Evolutionary conservation across 1,284 basidiomycete species (phyloP).

Genomic region (Cutaneotrichosporon sp.): DNA sequence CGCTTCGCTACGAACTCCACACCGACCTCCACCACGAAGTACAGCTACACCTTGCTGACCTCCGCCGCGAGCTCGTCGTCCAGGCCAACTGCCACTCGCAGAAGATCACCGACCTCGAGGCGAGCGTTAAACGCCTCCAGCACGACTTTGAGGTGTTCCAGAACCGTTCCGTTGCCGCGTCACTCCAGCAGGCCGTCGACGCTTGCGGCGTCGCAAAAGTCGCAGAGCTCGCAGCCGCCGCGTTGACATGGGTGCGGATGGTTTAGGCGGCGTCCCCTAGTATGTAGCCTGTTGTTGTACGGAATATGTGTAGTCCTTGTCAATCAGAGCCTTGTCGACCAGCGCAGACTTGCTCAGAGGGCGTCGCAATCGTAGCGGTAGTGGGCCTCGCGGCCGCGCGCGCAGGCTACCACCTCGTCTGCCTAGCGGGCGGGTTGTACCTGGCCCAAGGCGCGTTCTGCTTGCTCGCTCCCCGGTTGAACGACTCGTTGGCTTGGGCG

Average conservation of each 20-base stretch:
- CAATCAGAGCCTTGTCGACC: too few relatives aligned
- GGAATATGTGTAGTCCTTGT: too few relatives aligned
- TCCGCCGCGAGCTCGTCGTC: background rate
- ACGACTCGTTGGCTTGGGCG: too few relatives aligned
- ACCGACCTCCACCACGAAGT: background rate
- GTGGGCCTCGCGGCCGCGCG: too few relatives aligned
- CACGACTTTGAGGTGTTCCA: background rate
- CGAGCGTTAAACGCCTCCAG: background rate
- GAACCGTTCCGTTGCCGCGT: background rate
- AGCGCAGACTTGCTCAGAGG: too few relatives aligned
- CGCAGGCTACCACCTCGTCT: too few relatives aligned
- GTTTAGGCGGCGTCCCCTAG: too few relatives aligned
- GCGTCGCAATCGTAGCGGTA: too few relatives aligned
- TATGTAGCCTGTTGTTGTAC: too few relatives aligned
- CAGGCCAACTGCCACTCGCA: background rate
- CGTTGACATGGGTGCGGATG: background rate
- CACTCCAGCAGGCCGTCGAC: slow-evolving; percentile 2
- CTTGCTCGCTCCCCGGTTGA: too few relatives aligned
- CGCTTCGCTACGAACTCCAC: slow-evolving; percentile 1
- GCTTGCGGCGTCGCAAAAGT: slow-evolving; percentile 1
- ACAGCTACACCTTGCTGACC: slow-evolving; percentile 1
- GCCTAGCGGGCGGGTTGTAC: too few relatives aligned
- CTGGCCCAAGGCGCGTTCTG: too few relatives aligned
- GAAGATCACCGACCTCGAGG: background rate
- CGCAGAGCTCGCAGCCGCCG: background rate